These are phyloP conservation scores for Lecanicillium sp. DNA, from an alignment of 2,329 filamentous ascomycete genomes.

Conservation along the genomic window DNA sequence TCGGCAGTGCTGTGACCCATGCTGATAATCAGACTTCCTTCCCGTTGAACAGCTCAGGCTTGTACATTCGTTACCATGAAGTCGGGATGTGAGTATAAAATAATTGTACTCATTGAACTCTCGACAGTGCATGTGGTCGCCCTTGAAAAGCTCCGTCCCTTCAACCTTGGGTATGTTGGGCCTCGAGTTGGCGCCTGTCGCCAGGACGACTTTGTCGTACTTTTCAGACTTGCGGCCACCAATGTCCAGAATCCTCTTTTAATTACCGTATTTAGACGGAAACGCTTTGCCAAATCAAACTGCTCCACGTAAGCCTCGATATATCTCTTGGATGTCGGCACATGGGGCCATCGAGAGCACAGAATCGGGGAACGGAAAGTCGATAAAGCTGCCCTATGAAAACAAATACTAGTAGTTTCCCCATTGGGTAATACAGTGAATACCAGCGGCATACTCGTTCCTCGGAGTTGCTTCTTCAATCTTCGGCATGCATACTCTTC, in stretches of 20 bases:
- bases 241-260: conserved; percentile 23
- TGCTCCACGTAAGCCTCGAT: conserved; percentile 28
- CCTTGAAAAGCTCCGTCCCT: conserved; percentile 31
- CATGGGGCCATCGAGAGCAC: conserved; percentile 21
- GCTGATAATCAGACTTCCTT: conserved; percentile 38
- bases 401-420: not conserved
- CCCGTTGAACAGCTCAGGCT: conserved; percentile 29
- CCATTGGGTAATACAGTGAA: no score
- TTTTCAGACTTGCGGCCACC: conserved; percentile 18
- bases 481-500: no score
- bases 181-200: conserved; percentile 27
- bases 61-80: not conserved
- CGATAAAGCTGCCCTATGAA: conserved; percentile 27
- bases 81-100: not conserved
- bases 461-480: no score
- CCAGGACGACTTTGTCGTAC: conserved; percentile 35
- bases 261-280: conserved; percentile 23
- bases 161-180: conserved; percentile 31
- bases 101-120: conserved; percentile 26
- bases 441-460: no score
- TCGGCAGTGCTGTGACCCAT: conserved; percentile 32
- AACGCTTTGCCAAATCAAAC: conserved; percentile 23
- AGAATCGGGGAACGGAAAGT: conserved; percentile 28
- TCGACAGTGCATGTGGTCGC: conserved; percentile 34
- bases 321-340: conserved; percentile 25